Evolutionary conservation across 2,329 filamentous ascomycete species (phyloP).

Genomic region (Cladosporium sp.): DNA sequence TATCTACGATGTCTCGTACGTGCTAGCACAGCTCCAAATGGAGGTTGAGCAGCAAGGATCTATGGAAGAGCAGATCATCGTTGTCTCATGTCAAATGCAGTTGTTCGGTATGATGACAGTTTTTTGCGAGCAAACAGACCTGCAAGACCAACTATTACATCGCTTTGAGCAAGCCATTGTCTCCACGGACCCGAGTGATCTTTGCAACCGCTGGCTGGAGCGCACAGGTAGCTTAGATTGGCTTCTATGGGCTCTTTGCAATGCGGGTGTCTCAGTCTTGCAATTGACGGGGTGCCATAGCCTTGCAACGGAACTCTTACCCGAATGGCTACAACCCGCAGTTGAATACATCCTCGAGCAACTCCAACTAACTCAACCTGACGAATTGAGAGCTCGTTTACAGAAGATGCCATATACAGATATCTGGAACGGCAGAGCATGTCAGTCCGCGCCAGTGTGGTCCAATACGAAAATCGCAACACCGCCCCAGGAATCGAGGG

Average conservation of each 20-base stretch:
- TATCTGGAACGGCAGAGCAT: background rate
- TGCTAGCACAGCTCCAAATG: background rate
- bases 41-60: background rate
- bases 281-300: background rate
- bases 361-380: background rate
- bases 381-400: background rate
- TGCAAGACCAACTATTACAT: background rate
- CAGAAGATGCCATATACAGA: background rate
- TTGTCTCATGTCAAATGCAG: slow-evolving; percentile 4
- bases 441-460: background rate
- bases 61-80: background rate
- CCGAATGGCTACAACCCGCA: background rate
- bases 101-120: background rate
- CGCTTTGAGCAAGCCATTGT: background rate
- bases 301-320: background rate
- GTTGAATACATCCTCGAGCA: background rate
- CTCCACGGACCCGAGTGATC: background rate
- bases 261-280: background rate
- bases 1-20: background rate
- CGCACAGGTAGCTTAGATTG: slow-evolving; percentile 1
- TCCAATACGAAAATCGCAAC: background rate
- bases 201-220: background rate
- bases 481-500: background rate
- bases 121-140: background rate
- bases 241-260: background rate